A percentile compares a stretch with the other conserved stretches of the same genome.
Evolutionary conservation across 192 early-diverging fungal genomes (phyloP).

Genomic region (Jimgerdemannia lactiflua): DNA sequence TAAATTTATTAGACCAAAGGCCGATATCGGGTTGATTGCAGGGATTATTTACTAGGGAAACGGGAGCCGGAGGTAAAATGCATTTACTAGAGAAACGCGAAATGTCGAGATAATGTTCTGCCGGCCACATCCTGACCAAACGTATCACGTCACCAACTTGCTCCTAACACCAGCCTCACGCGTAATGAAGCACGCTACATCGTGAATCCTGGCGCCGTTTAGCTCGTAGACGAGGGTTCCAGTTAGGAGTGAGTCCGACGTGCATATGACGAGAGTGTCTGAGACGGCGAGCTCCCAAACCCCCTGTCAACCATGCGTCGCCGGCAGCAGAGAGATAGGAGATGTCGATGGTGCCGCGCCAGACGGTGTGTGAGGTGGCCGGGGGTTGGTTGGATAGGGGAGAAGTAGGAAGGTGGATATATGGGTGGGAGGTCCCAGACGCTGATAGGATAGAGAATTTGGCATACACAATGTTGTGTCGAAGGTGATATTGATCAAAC

Average conservation of each 20-base stretch:
- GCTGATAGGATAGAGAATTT: constrained; percentile 16
- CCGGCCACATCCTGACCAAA: too few relatives aligned
- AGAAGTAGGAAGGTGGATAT: background rate
- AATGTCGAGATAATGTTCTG: too few relatives aligned
- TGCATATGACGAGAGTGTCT: constrained; percentile 45
- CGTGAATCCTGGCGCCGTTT: constrained; percentile 21
- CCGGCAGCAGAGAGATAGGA: constrained; percentile 24
- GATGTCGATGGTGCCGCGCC: constrained; percentile 38
- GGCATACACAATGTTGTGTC: background rate
- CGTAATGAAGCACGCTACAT: too few relatives aligned
- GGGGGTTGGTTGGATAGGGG: background rate
- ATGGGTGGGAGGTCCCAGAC: constrained; percentile 39
- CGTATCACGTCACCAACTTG: too few relatives aligned
- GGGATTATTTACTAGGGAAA: too few relatives aligned
- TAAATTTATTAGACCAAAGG: too few relatives aligned
- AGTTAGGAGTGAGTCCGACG: constrained; percentile 45
- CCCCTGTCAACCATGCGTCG: constrained; percentile 41
- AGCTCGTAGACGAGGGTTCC: constrained; percentile 50
- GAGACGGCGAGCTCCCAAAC: constrained; percentile 43
- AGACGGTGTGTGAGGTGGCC: constrained; percentile 20
- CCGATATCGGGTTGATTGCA: too few relatives aligned
- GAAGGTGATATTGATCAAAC: too few relatives aligned
- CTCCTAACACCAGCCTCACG: too few relatives aligned
- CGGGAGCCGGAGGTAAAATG: too few relatives aligned
- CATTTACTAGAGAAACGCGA: too few relatives aligned